phyloP scores from a whole-genome alignment of 2,329 filamentous ascomycete species.

The Epichloe coenophiala region DNA sequence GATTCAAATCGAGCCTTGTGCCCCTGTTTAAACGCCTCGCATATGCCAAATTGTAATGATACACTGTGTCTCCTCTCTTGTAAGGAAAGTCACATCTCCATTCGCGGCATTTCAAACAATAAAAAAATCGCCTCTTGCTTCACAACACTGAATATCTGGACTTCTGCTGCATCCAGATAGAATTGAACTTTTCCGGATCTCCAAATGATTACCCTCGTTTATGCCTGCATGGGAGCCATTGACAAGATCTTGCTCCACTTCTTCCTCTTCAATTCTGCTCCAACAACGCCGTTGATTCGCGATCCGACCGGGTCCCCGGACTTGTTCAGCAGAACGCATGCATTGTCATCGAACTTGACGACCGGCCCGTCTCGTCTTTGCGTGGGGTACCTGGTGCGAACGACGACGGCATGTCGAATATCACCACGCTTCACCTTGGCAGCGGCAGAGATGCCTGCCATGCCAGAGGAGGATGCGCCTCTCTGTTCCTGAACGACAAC shows the following conservation, averaged over 20 bases:
- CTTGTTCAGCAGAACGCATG: conserved; percentile 95
- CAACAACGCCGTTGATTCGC: conserved; percentile 84
- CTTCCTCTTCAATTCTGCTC: conserved; percentile 75
- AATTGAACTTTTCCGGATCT: not conserved
- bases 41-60: conserved; percentile 22
- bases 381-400: conserved; percentile 78
- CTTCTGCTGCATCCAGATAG: not conserved
- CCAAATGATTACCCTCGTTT: conserved; percentile 8
- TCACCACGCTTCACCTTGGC: conserved; percentile 95
- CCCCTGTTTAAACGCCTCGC: conserved; percentile 20
- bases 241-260: conserved; percentile 98
- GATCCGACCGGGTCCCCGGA: conserved; percentile 88
- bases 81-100: conserved; percentile 1
- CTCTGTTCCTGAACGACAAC: conserved; percentile 96
- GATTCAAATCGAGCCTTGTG: conserved; percentile 5
- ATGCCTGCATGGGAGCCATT: conserved; percentile 63
- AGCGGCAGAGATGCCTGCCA: conserved; percentile 57
- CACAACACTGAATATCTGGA: not conserved
- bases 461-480: conserved; percentile 57
- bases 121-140: not conserved
- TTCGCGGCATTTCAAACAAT: not conserved
- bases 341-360: conserved; percentile 93
- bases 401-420: conserved; percentile 89
- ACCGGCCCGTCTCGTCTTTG: conserved; percentile 81
- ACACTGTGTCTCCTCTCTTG: conserved; percentile 17